phyloP scores from a whole-genome alignment of 768 basidiomycete genomes.

The Hortiboletus campestris region DNA sequence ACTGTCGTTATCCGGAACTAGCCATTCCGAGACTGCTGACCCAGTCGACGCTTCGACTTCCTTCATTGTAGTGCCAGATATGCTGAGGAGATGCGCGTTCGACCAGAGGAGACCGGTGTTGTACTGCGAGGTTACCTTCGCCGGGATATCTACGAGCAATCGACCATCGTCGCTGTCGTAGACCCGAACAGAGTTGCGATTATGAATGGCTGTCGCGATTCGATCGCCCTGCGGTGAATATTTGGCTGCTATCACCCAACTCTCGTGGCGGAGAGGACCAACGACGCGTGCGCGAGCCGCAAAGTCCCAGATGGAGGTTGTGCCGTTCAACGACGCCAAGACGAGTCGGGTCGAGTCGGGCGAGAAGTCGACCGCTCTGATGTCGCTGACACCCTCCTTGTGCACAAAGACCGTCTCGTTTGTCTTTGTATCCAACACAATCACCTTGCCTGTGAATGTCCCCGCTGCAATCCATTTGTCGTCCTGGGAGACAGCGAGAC shows the following conservation, averaged over 20 bases:
- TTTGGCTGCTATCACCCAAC: background rate
- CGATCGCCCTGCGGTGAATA: background rate
- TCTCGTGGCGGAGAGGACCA: background rate
- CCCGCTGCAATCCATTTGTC: too few species aligned
- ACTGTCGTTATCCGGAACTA: too few species aligned
- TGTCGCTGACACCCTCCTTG: too few species aligned
- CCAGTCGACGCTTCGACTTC: background rate
- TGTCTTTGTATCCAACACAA: background rate
- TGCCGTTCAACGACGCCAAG: background rate
- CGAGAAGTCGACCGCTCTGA: background rate
- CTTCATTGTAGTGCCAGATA: background rate
- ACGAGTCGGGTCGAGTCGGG: background rate
- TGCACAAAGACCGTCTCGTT: background rate
- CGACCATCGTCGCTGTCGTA: background rate
- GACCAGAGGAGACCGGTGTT: conserved; percentile 2
- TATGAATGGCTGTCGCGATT: background rate
- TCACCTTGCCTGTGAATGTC: background rate
- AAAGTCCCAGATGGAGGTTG: background rate
- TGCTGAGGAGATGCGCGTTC: background rate
- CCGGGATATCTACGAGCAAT: background rate
- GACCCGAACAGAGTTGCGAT: background rate
- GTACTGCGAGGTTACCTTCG: background rate
- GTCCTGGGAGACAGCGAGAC: too few species aligned
- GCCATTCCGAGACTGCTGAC: background rate
- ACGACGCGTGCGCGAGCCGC: background rate